Evolutionary conservation across 2,329 filamentous ascomycete species (phyloP).

Genomic region (Sclerotinia nivalis): DNA sequence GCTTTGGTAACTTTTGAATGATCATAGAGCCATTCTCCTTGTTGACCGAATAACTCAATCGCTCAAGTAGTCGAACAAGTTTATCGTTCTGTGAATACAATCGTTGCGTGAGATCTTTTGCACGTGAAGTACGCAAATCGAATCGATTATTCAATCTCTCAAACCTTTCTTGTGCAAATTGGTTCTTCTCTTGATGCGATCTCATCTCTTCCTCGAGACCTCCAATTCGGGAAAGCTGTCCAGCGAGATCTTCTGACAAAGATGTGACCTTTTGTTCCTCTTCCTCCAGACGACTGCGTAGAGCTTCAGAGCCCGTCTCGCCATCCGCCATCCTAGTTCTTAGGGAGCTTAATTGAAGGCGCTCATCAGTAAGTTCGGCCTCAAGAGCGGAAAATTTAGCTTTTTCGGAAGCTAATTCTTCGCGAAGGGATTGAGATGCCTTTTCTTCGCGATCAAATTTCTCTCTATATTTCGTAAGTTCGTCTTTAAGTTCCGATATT

Average conservation of each 20-base stretch:
- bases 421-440: constrained; percentile 52
- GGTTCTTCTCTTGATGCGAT: constrained; percentile 65
- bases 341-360: constrained; percentile 67
- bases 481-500: constrained; percentile 56
- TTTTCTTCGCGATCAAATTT: constrained; percentile 55
- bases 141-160: constrained; percentile 57
- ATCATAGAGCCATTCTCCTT: constrained; percentile 71
- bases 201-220: constrained; percentile 75
- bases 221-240: constrained; percentile 73
- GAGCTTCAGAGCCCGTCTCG: constrained; percentile 77
- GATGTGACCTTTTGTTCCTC: constrained; percentile 70
- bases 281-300: constrained; percentile 73
- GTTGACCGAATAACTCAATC: constrained; percentile 79
- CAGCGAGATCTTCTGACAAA: constrained; percentile 69
- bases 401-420: constrained; percentile 55
- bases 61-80: constrained; percentile 78
- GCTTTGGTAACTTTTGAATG: constrained; percentile 69
- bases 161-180: constrained; percentile 54
- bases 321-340: constrained; percentile 75
- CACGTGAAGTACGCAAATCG: constrained; percentile 68
- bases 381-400: constrained; percentile 57
- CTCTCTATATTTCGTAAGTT: constrained; percentile 57
- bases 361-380: constrained; percentile 61
- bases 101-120: constrained; percentile 81
- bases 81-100: constrained; percentile 83